Evolutionary conservation across 2,329 filamentous ascomycete genomes (phyloP), one percentile per base, ranked within the genome.

Genomic region (Talaromyces piceae): DNA sequence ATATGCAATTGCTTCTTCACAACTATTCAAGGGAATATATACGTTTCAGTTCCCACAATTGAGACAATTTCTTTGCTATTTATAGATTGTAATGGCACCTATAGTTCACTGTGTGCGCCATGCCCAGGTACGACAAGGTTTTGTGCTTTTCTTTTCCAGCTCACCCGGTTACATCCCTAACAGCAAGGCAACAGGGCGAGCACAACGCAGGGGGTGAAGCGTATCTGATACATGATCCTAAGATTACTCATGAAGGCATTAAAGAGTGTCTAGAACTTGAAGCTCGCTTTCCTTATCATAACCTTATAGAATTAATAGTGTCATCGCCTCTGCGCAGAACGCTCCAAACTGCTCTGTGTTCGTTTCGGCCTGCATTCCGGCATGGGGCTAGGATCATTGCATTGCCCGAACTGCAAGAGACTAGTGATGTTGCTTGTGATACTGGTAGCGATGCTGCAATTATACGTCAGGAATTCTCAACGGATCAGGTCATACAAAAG

Each of bases 341-440:
- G 18, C 23, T 56, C 5, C 41, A 56, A 31, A 56, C 54, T 7
- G 51, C 54, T 26, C 22, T 54, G 7, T 48, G 26, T 25, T 51
- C 54, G 11, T 56, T 56, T 44, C 28, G 45, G 30, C 54, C 54
- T 4, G 52, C 51, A 13, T 52, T 56, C 27, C 16, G 26, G 6
- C 44, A 46, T 9, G 54, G 52, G 20, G 41, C 52, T 6, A 49
- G 50, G 47, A 47, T 54, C n/a, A 22, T 56, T 28, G 54, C 52
- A 25, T 45, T 56, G n/a, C 48, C 52, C 16, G 54, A 54, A 41
- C 41, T 54, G 9, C 54, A 54, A 41, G 54, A 56, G 37, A 54
- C 51, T 27, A 49, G 51, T 22, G 45, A 54, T 41, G 45, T 54
- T 13, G 31, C 48, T 13, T 54, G 54, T 30, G 52, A 56, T 12